These are phyloP conservation scores for Cyclanthera cordifolia DNA, from an alignment of 306 rosid genomes.

Conservation along the genomic window DNA sequence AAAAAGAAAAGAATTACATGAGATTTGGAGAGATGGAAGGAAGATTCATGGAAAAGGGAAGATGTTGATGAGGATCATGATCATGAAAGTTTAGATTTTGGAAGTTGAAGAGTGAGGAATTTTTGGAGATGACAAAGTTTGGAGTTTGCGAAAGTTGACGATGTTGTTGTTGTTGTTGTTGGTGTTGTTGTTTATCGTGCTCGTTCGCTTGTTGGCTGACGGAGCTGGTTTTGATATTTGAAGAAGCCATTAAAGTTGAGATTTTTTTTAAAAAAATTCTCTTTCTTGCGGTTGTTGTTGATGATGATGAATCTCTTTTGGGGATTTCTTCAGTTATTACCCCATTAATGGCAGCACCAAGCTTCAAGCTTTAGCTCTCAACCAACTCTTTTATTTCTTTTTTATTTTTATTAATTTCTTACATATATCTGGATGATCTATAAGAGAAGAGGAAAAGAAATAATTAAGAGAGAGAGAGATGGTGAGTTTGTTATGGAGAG, in stretches of 20 bases:
- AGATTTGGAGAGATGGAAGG: slow-evolving; percentile 58
- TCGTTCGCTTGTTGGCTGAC: background rate
- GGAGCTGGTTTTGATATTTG: background rate
- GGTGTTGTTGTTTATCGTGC: background rate
- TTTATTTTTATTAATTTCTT: background rate
- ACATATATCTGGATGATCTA: background rate
- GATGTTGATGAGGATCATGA: slow-evolving; percentile 24
- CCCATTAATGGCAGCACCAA: slow-evolving; percentile 42
- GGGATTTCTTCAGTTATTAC: slow-evolving; percentile 14
- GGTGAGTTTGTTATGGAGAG: slow-evolving; percentile 12
- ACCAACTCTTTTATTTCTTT: slow-evolving; percentile 14
- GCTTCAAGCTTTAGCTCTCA: slow-evolving; percentile 25
- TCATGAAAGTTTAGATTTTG: slow-evolving; percentile 24
- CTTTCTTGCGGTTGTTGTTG: background rate
- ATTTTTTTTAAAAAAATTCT: slow-evolving; percentile 12
- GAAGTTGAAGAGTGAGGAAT: background rate
- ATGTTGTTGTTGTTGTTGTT: slow-evolving; percentile 32
- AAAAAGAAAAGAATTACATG: slow-evolving; percentile 31
- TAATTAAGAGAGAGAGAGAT: slow-evolving; percentile 11
- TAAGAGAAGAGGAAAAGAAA: slow-evolving; percentile 18
- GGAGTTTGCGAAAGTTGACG: slow-evolving; percentile 19
- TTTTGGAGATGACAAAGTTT: slow-evolving; percentile 3
- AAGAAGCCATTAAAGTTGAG: background rate
- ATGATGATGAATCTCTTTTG: no score
- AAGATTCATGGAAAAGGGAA: slow-evolving; percentile 51